A percentile compares a stretch with the other conserved stretches of the same genome.
Conservation (phyloP, 2,329 filamentous ascomycete species). For the Exophiala xenobiotica region DNA sequence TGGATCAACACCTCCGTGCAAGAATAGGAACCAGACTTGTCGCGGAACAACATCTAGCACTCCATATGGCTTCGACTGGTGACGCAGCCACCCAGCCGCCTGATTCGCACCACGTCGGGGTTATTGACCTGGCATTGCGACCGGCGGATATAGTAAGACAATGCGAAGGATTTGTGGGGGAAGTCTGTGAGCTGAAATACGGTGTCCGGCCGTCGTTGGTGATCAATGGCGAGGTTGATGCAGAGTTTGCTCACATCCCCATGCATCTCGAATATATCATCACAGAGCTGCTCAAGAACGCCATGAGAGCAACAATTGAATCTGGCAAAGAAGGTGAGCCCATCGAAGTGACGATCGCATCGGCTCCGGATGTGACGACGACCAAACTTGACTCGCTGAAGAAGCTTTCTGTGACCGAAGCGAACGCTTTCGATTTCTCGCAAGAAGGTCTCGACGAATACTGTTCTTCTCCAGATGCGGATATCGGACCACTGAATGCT, state of each 20-base stretch:
- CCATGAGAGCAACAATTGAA: slow-evolving; percentile 90
- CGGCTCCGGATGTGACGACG: slow-evolving; percentile 54
- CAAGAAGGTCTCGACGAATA: slow-evolving; percentile 30
- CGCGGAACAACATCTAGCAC: slow-evolving; percentile 92
- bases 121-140: slow-evolving; percentile 86
- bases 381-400: slow-evolving; percentile 31
- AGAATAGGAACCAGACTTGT: slow-evolving; percentile 92
- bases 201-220: slow-evolving; percentile 77
- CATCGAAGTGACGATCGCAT: slow-evolving; percentile 88
- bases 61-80: slow-evolving; percentile 74
- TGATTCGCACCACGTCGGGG: slow-evolving; percentile 73
- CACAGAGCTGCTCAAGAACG: slow-evolving; percentile 94
- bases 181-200: slow-evolving; percentile 96
- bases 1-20: slow-evolving; percentile 90
- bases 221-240: slow-evolving; percentile 80
- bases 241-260: slow-evolving; percentile 90
- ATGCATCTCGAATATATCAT: slow-evolving; percentile 97
- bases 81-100: slow-evolving; percentile 55
- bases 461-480: slow-evolving; percentile 25
- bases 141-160: slow-evolving; percentile 78
- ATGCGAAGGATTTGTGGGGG: slow-evolving; percentile 87
- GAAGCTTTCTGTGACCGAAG: slow-evolving; percentile 25
- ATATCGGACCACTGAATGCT: slow-evolving; percentile 33
- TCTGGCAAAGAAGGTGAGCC: slow-evolving; percentile 75
- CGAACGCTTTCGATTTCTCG: slow-evolving; percentile 28